phyloP scores from a whole-genome alignment of 1,284 basidiomycete species.

The Blastosporella zonata region DNA sequence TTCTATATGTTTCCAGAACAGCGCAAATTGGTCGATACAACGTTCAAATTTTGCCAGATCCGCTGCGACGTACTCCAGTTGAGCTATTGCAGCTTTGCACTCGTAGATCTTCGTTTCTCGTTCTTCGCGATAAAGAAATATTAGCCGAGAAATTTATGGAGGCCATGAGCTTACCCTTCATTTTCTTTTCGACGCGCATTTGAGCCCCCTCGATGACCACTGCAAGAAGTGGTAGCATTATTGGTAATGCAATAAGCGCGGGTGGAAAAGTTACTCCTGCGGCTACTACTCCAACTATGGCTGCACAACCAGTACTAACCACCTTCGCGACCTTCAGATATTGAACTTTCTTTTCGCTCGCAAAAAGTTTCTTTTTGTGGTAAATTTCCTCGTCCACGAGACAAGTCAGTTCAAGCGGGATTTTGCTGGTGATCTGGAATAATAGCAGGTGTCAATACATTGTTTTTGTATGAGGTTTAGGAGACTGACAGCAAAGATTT shows the following conservation, averaged over 20 bases:
- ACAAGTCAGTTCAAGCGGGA: slow-evolving; percentile 1
- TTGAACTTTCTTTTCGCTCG: background rate
- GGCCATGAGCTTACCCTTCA: slow-evolving; percentile 6
- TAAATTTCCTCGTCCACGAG: slow-evolving; percentile 1
- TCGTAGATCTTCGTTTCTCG: slow-evolving; percentile 7
- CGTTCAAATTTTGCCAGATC: slow-evolving; percentile 10
- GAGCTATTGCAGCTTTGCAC: slow-evolving; percentile 9
- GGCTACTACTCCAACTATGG: slow-evolving; percentile 8
- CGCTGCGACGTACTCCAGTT: slow-evolving; percentile 2
- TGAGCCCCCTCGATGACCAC: slow-evolving; percentile 11
- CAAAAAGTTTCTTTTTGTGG: background rate
- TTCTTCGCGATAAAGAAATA: slow-evolving; percentile 4
- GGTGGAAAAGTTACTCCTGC: slow-evolving; percentile 12
- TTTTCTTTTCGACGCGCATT: slow-evolving; percentile 5
- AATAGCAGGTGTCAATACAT: background rate
- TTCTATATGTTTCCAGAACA: slow-evolving; percentile 14
- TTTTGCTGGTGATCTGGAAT: slow-evolving; percentile 3
- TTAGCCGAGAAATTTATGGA: background rate
- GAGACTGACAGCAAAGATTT: slow-evolving; percentile 3
- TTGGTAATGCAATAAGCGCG: slow-evolving; percentile 10
- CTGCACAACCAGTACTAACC: slow-evolving; percentile 7
- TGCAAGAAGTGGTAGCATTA: slow-evolving; percentile 11
- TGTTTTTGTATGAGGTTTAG: background rate
- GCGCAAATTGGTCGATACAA: slow-evolving; percentile 11
- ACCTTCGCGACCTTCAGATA: slow-evolving; percentile 10